These are phyloP conservation scores for Trichoderma hamatum DNA, from an alignment of 2,329 filamentous ascomycete genomes.

Conservation along the genomic window DNA sequence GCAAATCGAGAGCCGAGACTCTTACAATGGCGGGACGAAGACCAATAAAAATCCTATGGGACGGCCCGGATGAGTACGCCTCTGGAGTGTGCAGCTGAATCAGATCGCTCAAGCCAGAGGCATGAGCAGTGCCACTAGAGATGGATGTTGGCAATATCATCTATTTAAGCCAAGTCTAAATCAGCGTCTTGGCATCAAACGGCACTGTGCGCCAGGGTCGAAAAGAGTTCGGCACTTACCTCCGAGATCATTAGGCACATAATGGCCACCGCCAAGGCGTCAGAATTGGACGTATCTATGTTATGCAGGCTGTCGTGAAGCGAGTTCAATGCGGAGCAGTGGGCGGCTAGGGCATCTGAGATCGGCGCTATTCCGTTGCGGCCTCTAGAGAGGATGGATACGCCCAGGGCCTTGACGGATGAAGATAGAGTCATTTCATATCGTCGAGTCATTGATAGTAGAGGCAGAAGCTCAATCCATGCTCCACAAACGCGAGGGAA, in stretches of 20 bases:
- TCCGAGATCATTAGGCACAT: slow-evolving; percentile 43
- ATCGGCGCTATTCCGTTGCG: slow-evolving; percentile 30
- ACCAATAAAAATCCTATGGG: slow-evolving; percentile 45
- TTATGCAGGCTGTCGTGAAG: slow-evolving; percentile 32
- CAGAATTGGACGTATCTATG: slow-evolving; percentile 19
- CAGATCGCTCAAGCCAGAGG: slow-evolving; percentile 40
- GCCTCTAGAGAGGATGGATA: slow-evolving; percentile 36
- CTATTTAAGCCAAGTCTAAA: neutral
- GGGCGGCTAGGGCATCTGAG: slow-evolving; percentile 36
- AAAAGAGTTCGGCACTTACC: slow-evolving; percentile 21
- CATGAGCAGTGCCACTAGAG: slow-evolving; percentile 36
- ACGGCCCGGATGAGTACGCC: slow-evolving; percentile 38
- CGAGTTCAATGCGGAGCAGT: slow-evolving; percentile 37
- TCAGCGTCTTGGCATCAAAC: neutral
- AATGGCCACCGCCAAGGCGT: slow-evolving; percentile 38
- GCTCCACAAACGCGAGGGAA: slow-evolving; percentile 46
- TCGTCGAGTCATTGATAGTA: slow-evolving; percentile 32
- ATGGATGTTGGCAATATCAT: slow-evolving; percentile 39
- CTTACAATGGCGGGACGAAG: slow-evolving; percentile 45
- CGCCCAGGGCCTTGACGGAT: slow-evolving; percentile 41
- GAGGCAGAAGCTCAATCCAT: slow-evolving; percentile 45
- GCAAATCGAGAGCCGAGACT: neutral
- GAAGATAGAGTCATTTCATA: slow-evolving; percentile 34
- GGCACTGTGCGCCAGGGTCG: neutral
- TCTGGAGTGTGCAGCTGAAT: slow-evolving; percentile 39